phyloP scores from a whole-genome alignment of 2,329 filamentous ascomycete genomes.

The Colletotrichum tanaceti region DNA sequence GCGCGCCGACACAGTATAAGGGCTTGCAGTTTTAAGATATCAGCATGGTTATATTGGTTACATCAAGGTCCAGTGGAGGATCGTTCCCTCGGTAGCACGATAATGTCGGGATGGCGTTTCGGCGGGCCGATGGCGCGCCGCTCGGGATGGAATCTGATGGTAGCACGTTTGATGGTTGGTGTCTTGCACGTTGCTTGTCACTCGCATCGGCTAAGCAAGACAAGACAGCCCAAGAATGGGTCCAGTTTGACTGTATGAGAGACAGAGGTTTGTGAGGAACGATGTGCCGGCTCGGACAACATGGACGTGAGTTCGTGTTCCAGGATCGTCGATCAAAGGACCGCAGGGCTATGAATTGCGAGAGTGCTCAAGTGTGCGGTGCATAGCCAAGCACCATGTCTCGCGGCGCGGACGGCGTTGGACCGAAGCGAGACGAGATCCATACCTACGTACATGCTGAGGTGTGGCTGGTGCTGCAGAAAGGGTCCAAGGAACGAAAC shows the following conservation, averaged over 20 bases:
- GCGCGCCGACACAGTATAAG: too few species aligned
- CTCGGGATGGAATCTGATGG: neutral
- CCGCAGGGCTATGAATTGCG: neutral
- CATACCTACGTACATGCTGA: too few species aligned
- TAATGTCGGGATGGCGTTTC: neutral
- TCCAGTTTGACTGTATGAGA: conserved; percentile 4
- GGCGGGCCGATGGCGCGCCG: neutral
- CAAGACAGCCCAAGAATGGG: conserved; percentile 8
- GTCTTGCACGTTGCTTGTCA: neutral
- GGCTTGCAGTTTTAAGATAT: too few species aligned
- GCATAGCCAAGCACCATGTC: too few species aligned
- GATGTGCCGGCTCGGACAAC: neutral
- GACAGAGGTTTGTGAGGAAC: neutral
- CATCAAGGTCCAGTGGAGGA: neutral
- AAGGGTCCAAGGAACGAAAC: conserved; percentile 19
- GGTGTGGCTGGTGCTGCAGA: conserved; percentile 32
- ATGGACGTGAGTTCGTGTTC: neutral
- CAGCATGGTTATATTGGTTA: too few species aligned
- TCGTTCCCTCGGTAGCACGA: conserved; percentile 15
- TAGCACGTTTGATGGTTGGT: neutral
- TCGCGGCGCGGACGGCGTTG: conserved; percentile 9
- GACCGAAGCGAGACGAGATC: conserved; percentile 5
- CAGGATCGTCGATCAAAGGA: neutral
- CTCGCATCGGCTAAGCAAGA: conserved; percentile 11
- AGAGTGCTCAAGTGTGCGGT: neutral